phyloP scores from a whole-genome alignment of 164 flowering plant species.

The Tinospora cordifolia region DNA sequence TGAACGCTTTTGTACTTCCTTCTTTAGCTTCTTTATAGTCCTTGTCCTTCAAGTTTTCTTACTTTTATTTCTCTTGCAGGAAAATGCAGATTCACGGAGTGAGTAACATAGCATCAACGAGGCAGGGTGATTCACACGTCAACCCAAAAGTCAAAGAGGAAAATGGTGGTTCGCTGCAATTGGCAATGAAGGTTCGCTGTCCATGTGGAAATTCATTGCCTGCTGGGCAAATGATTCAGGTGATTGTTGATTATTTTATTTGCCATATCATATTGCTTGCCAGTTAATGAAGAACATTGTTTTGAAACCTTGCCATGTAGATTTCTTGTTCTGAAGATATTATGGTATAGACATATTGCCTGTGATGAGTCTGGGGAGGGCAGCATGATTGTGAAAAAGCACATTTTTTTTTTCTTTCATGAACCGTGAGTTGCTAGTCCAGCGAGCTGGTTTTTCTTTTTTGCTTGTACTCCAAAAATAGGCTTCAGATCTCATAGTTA shows the following conservation, averaged over 20 bases:
- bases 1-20: neutral
- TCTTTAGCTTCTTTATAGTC: neutral
- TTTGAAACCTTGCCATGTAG: neutral
- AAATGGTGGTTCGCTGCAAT: constrained; percentile 37
- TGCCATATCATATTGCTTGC: neutral
- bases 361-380: neutral
- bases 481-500: too few species aligned
- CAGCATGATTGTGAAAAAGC: neutral
- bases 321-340: neutral
- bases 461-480: neutral
- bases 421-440: neutral
- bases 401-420: neutral
- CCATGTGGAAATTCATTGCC: constrained; percentile 67
- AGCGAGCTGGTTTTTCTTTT: neutral
- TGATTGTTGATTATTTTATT: constrained; percentile 13
- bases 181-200: constrained; percentile 66
- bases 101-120: constrained; percentile 72
- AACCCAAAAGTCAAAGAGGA: constrained; percentile 56
- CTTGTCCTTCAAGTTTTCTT: neutral
- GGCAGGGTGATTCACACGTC: constrained; percentile 42
- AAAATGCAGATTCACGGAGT: constrained; percentile 83
- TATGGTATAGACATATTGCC: neutral
- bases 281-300: neutral
- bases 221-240: constrained; percentile 76
- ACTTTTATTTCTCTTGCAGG: constrained; percentile 30